Evolutionary conservation across 257 asterid genomes (phyloP), one percentile per base, ranked within the genome.

Genomic region (Euphrasia confusa): DNA sequence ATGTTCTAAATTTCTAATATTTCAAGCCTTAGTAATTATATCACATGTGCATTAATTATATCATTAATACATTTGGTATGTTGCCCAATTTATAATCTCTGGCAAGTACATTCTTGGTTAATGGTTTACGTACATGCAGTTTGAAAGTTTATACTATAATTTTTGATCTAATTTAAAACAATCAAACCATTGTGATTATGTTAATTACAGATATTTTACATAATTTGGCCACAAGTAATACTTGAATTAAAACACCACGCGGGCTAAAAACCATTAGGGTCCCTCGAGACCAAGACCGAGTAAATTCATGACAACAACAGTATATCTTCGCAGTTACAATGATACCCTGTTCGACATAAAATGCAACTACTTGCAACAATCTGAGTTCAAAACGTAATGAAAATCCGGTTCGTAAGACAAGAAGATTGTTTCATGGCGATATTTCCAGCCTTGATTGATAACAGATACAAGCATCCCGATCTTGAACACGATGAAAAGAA

Each of bases 371-470:
- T 2, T 12, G 37, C 8, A 2, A 50, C 13, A 2, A 14, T 26
- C 55, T 14, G n/a, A 61, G 14, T 11, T 27, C 39, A 18, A 24
- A 18, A 11, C 37, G 21, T 44, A 21, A 44, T 18, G 39, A 35
- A 1, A 17, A 10, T 37, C 7, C 12, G 49, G 65, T 21, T 42
- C 42, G 33, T 9, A 40, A 10, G 30, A 58, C 42, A 44, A 10
- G 12, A 13, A 24, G 39, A 61, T 24, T 24, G 66, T 44, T 61
- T 39, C 47, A 21, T 45, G 55, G 55, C 56, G 15, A 61, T 18
- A 26, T 18, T 42, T 37, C 55, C 5, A 9, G 27, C 21, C 10
- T 35, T 18, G 24, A 42, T 42, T 18, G 65, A 60, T 13, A 40
- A 60, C 35, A 24, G 26, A 13, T 21, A 61, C 66, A 28, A 24